Evolutionary conservation across 768 basidiomycete species (phyloP).

Genomic region (Imleria badia): DNA sequence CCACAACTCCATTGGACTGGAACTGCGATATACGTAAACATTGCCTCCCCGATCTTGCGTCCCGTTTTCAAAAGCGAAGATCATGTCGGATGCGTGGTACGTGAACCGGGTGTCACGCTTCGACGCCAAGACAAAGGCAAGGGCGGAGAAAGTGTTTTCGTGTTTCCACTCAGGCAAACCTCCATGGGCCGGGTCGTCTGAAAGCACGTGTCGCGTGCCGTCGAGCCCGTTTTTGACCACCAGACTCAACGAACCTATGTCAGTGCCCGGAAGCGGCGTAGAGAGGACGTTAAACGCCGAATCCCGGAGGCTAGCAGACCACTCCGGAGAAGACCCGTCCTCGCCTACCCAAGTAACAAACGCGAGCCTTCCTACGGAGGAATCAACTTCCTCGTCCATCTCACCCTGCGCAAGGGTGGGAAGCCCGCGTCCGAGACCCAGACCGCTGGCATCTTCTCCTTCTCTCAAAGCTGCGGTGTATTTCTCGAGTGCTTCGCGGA

Average conservation of each 20-base stretch:
- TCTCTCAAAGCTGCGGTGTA: conserved; percentile 67
- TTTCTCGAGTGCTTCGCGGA: conserved; percentile 82
- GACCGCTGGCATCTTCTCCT: conserved; percentile 58
- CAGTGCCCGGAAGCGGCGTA: conserved; percentile 60
- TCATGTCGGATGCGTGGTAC: conserved; percentile 58
- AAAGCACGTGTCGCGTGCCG: conserved; percentile 60
- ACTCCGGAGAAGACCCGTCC: conserved; percentile 47
- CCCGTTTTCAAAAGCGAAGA: conserved; percentile 86
- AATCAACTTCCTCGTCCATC: conserved; percentile 87
- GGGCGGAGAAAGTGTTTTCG: conserved; percentile 78
- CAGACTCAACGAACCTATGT: conserved; percentile 38
- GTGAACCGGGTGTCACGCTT: conserved; percentile 90
- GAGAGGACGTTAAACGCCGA: conserved; percentile 60
- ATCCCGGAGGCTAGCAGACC: conserved; percentile 37
- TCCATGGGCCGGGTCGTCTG: conserved; percentile 17
- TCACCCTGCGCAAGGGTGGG: conserved; percentile 87
- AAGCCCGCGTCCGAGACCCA: conserved; percentile 65
- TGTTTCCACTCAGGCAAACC: conserved; percentile 63
- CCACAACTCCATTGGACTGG: conserved; percentile 50
- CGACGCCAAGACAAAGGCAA: conserved; percentile 91
- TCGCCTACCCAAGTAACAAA: conserved; percentile 66
- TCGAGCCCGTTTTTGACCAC: conserved; percentile 74
- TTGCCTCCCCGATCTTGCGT: conserved; percentile 69
- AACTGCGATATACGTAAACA: conserved; percentile 78
- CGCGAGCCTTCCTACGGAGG: conserved; percentile 63